A percentile compares a stretch with the other conserved stretches of the same genome.
These are phyloP conservation scores for Phytophthora nicotianae DNA, from an alignment of 352 stramenopile species.

Conservation along the genomic window DNA sequence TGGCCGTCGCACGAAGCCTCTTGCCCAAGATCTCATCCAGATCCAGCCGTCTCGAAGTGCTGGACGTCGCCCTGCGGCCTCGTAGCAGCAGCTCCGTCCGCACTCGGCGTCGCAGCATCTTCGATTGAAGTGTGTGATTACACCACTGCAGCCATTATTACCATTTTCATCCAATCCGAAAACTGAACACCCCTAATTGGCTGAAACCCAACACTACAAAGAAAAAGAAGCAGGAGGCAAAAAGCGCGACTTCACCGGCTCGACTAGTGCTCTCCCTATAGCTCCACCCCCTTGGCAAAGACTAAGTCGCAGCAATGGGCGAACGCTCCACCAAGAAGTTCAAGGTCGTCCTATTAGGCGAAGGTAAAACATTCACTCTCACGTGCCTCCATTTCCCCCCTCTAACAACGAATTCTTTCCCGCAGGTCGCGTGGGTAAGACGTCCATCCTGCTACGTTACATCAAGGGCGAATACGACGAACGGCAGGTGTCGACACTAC, in stretches of 20 bases:
- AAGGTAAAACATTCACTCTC: conserved; percentile 49
- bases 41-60: conserved; percentile 4
- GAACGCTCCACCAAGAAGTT: conserved; percentile 80
- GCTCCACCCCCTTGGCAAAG: not conserved
- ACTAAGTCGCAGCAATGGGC: conserved; percentile 39
- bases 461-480: conserved; percentile 94
- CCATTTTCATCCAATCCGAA: conserved; percentile 2
- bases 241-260: conserved; percentile 15
- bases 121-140: conserved; percentile 20
- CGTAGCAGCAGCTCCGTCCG: not conserved
- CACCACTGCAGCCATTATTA: conserved; percentile 5
- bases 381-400: not conserved
- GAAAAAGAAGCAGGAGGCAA: conserved; percentile 8
- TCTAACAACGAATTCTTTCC: conserved; percentile 3
- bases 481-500: conserved; percentile 90
- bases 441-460: conserved; percentile 94
- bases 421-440: conserved; percentile 94
- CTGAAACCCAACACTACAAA: conserved; percentile 3
- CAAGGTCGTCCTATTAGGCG: conserved; percentile 85
- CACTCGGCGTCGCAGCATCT: conserved; percentile 22
- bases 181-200: not conserved
- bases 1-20: conserved; percentile 32
- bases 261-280: conserved; percentile 2
- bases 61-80: conserved; percentile 6
- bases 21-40: conserved; percentile 33